Evolutionary conservation across 441 rosid genomes (phyloP).

Genomic region (Euphorbia schlechtendalii): DNA sequence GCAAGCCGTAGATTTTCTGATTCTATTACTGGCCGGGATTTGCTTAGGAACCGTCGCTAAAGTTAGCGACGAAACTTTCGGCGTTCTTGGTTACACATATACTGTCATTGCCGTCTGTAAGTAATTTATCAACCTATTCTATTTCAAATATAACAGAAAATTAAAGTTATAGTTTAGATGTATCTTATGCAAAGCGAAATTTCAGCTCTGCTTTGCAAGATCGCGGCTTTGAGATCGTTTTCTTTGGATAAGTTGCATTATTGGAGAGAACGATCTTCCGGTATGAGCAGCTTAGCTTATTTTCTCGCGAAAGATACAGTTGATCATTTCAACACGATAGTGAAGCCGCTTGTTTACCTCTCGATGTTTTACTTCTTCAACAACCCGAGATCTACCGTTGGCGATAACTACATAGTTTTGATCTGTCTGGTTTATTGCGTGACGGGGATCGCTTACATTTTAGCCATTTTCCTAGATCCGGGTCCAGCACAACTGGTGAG

Average conservation of each 20-base stretch:
- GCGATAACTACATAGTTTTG: slow-evolving; percentile 68
- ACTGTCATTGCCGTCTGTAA: slow-evolving; percentile 97
- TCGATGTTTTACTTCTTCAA: slow-evolving; percentile 98
- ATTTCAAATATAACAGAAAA: neutral
- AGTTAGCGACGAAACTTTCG: slow-evolving; percentile 92
- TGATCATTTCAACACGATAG: slow-evolving; percentile 80
- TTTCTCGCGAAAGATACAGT: slow-evolving; percentile 86
- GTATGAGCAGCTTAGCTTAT: slow-evolving; percentile 90
- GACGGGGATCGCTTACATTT: slow-evolving; percentile 71
- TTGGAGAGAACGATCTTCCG: slow-evolving; percentile 84
- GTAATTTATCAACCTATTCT: slow-evolving; percentile 25
- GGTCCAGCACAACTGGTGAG: slow-evolving; percentile 97
- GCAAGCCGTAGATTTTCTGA: slow-evolving; percentile 80
- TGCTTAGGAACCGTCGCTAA: slow-evolving; percentile 96
- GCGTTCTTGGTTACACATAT: slow-evolving; percentile 76
- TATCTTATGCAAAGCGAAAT: neutral
- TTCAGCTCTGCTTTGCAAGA: slow-evolving; percentile 86
- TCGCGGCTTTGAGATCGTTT: slow-evolving; percentile 90
- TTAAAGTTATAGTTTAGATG: neutral
- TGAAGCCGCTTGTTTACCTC: slow-evolving; percentile 84
- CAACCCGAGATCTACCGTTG: slow-evolving; percentile 76
- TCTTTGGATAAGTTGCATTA: slow-evolving; percentile 83
- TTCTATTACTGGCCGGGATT: slow-evolving; percentile 82
- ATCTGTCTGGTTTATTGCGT: slow-evolving; percentile 88
- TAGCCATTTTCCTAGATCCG: slow-evolving; percentile 72